These are phyloP conservation scores for Crepidotus variabilis DNA, from an alignment of 768 basidiomycete genomes.

Conservation along the genomic window DNA sequence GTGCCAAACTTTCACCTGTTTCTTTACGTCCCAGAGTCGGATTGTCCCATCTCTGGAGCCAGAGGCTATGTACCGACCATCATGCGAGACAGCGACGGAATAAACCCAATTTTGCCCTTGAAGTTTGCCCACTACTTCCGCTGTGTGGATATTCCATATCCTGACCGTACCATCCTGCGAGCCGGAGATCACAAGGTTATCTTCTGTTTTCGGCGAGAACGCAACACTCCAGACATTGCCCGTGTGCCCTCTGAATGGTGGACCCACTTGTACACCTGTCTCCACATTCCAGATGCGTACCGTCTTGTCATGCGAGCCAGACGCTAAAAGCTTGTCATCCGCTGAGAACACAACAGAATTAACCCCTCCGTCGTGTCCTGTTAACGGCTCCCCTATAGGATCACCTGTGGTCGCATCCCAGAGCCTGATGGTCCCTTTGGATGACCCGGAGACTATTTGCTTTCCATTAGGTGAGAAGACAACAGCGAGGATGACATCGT, in stretches of 20 bases:
- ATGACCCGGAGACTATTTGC: background rate
- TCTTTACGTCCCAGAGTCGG: constrained; percentile 7
- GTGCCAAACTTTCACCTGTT: too few species aligned
- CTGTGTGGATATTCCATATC: constrained; percentile 17
- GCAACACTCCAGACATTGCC: constrained; percentile 88
- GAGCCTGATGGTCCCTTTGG: background rate
- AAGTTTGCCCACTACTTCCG: background rate
- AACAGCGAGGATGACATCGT: background rate
- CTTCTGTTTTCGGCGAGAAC: constrained; percentile 78
- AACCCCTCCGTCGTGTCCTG: background rate
- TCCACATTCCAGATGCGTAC: constrained; percentile 79
- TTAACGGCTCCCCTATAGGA: background rate
- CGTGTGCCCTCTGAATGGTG: constrained; percentile 66
- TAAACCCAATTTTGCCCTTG: too few species aligned
- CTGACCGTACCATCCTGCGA: constrained; percentile 12
- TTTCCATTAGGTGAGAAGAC: constrained; percentile 1
- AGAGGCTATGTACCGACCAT: constrained; percentile 16
- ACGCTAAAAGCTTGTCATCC: background rate
- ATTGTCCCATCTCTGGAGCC: constrained; percentile 14
- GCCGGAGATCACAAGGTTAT: constrained; percentile 43
- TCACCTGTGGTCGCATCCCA: background rate
- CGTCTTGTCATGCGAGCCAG: background rate
- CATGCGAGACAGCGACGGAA: constrained; percentile 17
- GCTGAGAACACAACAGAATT: constrained; percentile 5
- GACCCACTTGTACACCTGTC: constrained; percentile 53